Evolutionary conservation across 768 basidiomycete genomes (phyloP).

Genomic region (Xerocomellus dryophilus): DNA sequence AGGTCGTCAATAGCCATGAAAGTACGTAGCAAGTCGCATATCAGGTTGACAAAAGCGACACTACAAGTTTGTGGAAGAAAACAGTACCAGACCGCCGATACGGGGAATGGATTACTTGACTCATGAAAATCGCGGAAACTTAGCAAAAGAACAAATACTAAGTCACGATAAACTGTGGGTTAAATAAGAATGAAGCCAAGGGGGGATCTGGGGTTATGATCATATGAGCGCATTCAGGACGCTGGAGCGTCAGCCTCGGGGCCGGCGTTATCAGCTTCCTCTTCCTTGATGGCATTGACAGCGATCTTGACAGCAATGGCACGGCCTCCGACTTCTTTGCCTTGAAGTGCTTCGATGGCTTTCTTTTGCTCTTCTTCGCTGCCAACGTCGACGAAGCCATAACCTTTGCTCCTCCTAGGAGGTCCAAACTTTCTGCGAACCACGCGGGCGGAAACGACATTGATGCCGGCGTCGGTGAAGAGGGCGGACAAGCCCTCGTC

Average conservation of each 20-base stretch:
- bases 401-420: constrained; percentile 90
- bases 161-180: constrained; percentile 30
- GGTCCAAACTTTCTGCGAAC: constrained; percentile 82
- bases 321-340: constrained; percentile 84
- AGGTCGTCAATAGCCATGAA: constrained; percentile 30
- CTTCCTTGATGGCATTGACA: constrained; percentile 74
- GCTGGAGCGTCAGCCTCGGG: constrained; percentile 33
- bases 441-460: constrained; percentile 82
- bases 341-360: constrained; percentile 82
- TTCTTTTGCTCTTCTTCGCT: constrained; percentile 85
- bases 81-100: constrained; percentile 47
- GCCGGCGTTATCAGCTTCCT: constrained; percentile 43
- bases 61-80: constrained; percentile 33
- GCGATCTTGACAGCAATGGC: constrained; percentile 93
- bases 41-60: constrained; percentile 29
- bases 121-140: constrained; percentile 38
- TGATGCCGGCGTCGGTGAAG: constrained; percentile 85
- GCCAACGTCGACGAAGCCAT: constrained; percentile 96
- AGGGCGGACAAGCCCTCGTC: constrained; percentile 76
- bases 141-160: constrained; percentile 35
- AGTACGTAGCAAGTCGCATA: constrained; percentile 27
- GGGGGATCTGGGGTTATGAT: constrained; percentile 19
- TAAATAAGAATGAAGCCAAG: constrained; percentile 29
- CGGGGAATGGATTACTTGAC: constrained; percentile 28
- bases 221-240: constrained; percentile 19